These are phyloP conservation scores for Pythium phragmitis DNA, from an alignment of 352 stramenopile species.

Conservation along the genomic window DNA sequence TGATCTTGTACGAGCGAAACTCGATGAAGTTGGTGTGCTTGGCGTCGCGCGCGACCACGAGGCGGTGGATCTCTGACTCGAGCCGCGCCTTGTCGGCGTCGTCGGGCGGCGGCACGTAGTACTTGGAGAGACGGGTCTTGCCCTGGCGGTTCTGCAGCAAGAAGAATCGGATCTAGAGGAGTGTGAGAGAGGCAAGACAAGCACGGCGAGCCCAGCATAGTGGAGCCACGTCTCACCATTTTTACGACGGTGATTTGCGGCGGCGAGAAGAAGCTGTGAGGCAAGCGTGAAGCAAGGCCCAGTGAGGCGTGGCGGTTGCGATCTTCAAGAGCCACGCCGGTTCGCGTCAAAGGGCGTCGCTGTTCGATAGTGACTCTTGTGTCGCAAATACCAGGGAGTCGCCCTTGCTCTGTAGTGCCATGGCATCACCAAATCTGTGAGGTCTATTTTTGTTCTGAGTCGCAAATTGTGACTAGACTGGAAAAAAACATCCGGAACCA, in stretches of 20 bases:
- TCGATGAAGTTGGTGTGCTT: constrained; percentile 96
- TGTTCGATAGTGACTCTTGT: background rate
- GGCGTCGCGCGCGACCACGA: constrained; percentile 85
- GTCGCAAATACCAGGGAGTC: no score
- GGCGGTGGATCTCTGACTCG: constrained; percentile 89
- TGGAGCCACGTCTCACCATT: background rate
- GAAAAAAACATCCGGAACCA: no score
- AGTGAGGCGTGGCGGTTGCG: constrained; percentile 9
- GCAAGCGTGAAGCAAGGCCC: background rate
- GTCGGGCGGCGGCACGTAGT: constrained; percentile 90
- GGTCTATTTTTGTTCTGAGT: no score
- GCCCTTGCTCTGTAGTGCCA: background rate
- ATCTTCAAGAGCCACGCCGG: constrained; percentile 24
- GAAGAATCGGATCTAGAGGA: constrained; percentile 94
- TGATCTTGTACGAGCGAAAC: constrained; percentile 99
- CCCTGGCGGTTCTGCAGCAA: constrained; percentile 98
- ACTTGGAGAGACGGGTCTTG: constrained; percentile 99
- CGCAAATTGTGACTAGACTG: no score
- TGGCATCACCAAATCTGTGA: no score
- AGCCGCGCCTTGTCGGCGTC: constrained; percentile 84
- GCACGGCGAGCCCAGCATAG: background rate
- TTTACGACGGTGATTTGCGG: background rate
- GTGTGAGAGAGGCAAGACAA: background rate
- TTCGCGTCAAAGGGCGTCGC: background rate
- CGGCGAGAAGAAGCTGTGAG: background rate